Conservation (phyloP, 202 grass and related monocot genomes). For the Cymbopogon flexuosus region DNA sequence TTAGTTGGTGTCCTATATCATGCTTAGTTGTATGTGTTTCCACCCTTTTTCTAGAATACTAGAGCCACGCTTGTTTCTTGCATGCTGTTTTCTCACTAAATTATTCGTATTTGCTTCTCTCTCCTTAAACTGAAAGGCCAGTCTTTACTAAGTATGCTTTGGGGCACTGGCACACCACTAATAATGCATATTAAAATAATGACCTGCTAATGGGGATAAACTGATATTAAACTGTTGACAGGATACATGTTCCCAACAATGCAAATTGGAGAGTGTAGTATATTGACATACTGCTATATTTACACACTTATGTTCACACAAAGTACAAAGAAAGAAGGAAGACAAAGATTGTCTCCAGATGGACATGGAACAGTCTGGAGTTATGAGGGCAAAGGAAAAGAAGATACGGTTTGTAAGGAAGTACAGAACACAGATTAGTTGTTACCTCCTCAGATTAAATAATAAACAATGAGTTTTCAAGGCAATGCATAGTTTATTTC, state of each 20-base stretch:
- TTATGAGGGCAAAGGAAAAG: conserved; percentile 24
- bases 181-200: conserved; percentile 45
- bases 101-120: conserved; percentile 24
- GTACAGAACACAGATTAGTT: conserved; percentile 26
- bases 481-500: conserved; percentile 28
- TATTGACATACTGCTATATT: conserved; percentile 19
- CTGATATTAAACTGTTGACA: conserved; percentile 8
- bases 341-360: conserved; percentile 35
- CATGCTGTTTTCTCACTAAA: conserved; percentile 43
- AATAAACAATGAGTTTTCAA: conserved; percentile 17
- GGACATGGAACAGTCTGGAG: conserved; percentile 27
- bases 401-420: conserved; percentile 23
- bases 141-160: conserved; percentile 16
- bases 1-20: conserved; percentile 41
- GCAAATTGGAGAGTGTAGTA: conserved; percentile 1
- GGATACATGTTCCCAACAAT: conserved; percentile 30
- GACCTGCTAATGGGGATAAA: conserved; percentile 22
- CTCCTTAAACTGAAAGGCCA: conserved; percentile 27
- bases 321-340: conserved; percentile 32
- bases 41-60: conserved; percentile 28
- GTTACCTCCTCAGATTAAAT: conserved; percentile 3
- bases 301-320: conserved; percentile 5
- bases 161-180: conserved; percentile 13
- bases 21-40: conserved; percentile 44
- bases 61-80: conserved; percentile 36